Evolutionary conservation across 1,284 basidiomycete genomes (phyloP).

Genomic region (Singerocomus rubriflavus): DNA sequence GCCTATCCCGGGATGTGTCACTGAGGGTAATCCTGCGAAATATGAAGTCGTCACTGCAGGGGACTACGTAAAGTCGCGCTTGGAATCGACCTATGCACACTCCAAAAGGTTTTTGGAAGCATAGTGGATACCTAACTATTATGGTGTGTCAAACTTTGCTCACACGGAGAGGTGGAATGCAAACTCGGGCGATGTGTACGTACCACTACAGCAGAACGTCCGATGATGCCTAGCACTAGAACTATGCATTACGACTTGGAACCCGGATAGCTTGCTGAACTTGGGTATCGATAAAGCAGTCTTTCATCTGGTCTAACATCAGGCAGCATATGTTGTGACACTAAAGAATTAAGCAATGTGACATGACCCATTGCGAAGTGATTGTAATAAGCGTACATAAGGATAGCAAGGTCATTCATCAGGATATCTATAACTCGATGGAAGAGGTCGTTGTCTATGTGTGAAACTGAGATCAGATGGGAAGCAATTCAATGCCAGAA

Average conservation of each 20-base stretch:
- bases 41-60: conserved; percentile 66
- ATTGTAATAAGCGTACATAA: neutral
- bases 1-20: conserved; percentile 71
- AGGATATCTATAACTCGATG: neutral
- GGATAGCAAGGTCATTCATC: neutral
- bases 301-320: no score
- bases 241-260: no score
- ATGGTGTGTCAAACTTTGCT: neutral
- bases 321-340: no score
- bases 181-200: conserved; percentile 4
- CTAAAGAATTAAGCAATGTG: no score
- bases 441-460: neutral
- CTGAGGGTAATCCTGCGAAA: conserved; percentile 54
- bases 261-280: no score
- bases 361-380: no score
- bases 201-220: neutral
- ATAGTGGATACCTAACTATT: neutral
- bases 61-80: conserved; percentile 60
- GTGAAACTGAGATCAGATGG: neutral
- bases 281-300: no score
- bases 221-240: no score
- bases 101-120: conserved; percentile 17
- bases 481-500: neutral
- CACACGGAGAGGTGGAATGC: neutral
- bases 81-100: conserved; percentile 52